Evolutionary conservation across 2,329 filamentous ascomycete species (phyloP), one percentile per base, ranked within the genome.

Genomic region (Colletotrichum costaricense): DNA sequence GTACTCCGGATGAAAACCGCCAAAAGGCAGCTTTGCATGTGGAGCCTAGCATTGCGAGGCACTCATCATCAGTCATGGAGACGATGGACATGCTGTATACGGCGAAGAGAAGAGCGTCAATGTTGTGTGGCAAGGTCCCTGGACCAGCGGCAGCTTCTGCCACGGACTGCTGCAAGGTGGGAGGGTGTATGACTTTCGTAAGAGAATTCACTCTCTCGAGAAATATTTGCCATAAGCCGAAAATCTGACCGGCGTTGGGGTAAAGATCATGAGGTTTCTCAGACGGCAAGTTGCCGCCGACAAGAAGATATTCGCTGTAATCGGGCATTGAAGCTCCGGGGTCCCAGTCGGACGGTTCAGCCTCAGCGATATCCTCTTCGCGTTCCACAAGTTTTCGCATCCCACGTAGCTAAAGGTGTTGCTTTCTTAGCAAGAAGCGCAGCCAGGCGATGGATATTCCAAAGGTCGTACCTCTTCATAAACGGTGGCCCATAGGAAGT

Each of bases 121-220:
- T 72, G 0, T 78, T 68, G 1, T 77, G 77, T 0, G 78, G 66
- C 1, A 75, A 56, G 1, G 55, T 64, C 2, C 28, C 14, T 1
- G 74, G 57, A 14, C 79, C 75, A 76, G 79, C 80, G 12, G 69
- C 77, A 2, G 79, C 79, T 9, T 82, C 78, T 3, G 81, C 52
- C 1, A 82, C 76, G 19, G 77, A 76, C 9, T 80, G 78, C 16
- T 82, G 79, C 1, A 81, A 73, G 3, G 91, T 91, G 0, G 93
- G 93, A 2, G 92, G 88, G 78, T 95, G 93, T 49, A 94, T 90
- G 59, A 90, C 83, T 79, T 95, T 95, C 75, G 91, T 89, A 54
- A 94, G 80, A 0, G 93, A 93, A 77, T 95, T 93, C 65, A 95
- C 91, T 74, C 93, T 91, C 59, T 94, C 91, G 5, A 95, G 83